phyloP scores from a whole-genome alignment of 371 early-diverging fungal species.

The Smittium mucronatum region DNA sequence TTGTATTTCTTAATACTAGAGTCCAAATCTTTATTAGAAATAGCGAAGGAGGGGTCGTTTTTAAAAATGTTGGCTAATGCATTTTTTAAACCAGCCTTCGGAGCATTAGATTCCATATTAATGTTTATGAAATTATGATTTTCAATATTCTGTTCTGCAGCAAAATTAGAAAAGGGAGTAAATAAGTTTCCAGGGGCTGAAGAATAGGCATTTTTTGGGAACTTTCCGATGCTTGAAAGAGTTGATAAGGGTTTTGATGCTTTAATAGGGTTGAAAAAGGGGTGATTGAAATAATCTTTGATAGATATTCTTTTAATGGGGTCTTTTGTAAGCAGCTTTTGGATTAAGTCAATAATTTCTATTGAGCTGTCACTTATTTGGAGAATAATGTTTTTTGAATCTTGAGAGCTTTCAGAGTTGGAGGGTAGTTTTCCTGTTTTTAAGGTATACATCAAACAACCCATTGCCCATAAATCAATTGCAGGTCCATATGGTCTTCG shows the following conservation, averaged over 20 bases:
- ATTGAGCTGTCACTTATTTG: constrained; percentile 17
- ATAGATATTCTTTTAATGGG: constrained; percentile 21
- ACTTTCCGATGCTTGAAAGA: background rate
- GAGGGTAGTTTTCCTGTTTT: constrained; percentile 81
- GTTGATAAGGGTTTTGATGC: constrained; percentile 8
- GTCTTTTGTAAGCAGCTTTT: constrained; percentile 18
- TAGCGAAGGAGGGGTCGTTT: background rate
- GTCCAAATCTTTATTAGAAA: background rate
- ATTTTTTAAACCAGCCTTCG: background rate
- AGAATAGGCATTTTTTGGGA: background rate
- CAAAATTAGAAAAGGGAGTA: background rate
- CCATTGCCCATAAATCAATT: constrained; percentile 94
- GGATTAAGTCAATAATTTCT: constrained; percentile 18
- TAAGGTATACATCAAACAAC: constrained; percentile 92
- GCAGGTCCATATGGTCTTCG: constrained; percentile 46
- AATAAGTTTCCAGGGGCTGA: background rate
- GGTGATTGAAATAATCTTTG: constrained; percentile 25
- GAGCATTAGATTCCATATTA: too few species aligned
- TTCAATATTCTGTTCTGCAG: background rate
- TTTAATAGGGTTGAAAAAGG: constrained; percentile 26
- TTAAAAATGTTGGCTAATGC: background rate
- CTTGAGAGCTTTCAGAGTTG: constrained; percentile 42
- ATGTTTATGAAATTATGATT: too few species aligned
- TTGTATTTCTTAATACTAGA: background rate
- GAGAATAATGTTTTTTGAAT: constrained; percentile 16